Conservation (phyloP, 2,329 filamentous ascomycete genomes). For the Aphanocladium album region DNA sequence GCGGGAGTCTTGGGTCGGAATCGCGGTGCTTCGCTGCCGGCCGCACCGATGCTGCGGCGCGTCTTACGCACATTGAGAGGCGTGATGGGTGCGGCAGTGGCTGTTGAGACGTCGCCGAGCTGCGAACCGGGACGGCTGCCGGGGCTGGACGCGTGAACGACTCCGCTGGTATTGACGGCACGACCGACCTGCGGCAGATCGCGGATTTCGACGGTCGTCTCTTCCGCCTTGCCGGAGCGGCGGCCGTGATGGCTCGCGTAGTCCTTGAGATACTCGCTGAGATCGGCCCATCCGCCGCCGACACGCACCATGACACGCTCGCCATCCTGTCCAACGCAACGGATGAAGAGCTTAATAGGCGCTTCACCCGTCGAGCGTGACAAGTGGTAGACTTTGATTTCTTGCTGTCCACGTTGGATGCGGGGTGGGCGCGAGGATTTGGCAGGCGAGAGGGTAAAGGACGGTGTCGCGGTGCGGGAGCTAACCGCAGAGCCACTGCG, state of each 20-base stretch:
- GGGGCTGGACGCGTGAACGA: slow-evolving; percentile 36
- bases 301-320: slow-evolving; percentile 98
- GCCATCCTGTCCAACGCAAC: slow-evolving; percentile 81
- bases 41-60: slow-evolving; percentile 40
- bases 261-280: slow-evolving; percentile 90
- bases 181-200: slow-evolving; percentile 34
- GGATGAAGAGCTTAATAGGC: slow-evolving; percentile 91
- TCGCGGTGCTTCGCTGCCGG: slow-evolving; percentile 26
- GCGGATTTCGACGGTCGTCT: slow-evolving; percentile 55
- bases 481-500: slow-evolving; percentile 49
- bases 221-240: slow-evolving; percentile 44
- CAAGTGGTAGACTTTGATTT: slow-evolving; percentile 89
- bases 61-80: slow-evolving; percentile 52
- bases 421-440: slow-evolving; percentile 45
- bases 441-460: slow-evolving; percentile 65
- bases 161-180: slow-evolving; percentile 22
- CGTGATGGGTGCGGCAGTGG: slow-evolving; percentile 33
- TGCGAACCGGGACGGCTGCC: slow-evolving; percentile 35
- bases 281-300: slow-evolving; percentile 95
- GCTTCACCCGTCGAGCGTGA: slow-evolving; percentile 76
- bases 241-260: slow-evolving; percentile 89
- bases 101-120: slow-evolving; percentile 24
- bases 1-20: slow-evolving; percentile 40
- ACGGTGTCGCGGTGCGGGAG: slow-evolving; percentile 55
- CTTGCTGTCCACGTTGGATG: slow-evolving; percentile 52